Conservation (phyloP, 306 rosid species). For the Heteromeles arbutifolia region DNA sequence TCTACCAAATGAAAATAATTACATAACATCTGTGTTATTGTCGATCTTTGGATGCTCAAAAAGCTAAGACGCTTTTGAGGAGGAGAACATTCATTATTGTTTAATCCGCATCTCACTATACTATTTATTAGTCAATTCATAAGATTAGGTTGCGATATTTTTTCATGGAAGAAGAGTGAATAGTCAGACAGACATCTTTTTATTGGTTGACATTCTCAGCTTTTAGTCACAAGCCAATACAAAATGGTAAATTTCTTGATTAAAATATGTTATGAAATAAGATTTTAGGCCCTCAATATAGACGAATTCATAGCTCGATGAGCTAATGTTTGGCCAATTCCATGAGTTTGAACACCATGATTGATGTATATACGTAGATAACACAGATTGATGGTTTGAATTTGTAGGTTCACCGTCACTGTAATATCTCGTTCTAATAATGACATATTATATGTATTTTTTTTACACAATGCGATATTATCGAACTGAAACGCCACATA, state of each 20-base stretch:
- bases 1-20: not conserved
- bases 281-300: not conserved
- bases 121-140: not conserved
- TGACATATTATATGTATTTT: too few relatives aligned
- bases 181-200: not conserved
- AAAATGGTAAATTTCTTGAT: not conserved
- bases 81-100: not conserved
- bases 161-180: not conserved
- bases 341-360: constrained; percentile 2
- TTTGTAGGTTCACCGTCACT: too few relatives aligned
- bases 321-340: not conserved
- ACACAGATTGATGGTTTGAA: not conserved
- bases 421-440: too few relatives aligned
- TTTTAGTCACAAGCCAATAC: not conserved
- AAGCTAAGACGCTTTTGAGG: not conserved
- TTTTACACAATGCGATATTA: too few relatives aligned
- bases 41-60: constrained; percentile 28
- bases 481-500: fast-evolving
- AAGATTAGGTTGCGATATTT: not conserved
- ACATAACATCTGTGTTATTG: not conserved
- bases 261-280: not conserved
- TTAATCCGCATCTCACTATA: too few relatives aligned
- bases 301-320: not conserved
- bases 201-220: not conserved
- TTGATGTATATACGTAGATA: not conserved